Conservation (phyloP, 768 basidiomycete species). For the Lactifluus piperatus region DNA sequence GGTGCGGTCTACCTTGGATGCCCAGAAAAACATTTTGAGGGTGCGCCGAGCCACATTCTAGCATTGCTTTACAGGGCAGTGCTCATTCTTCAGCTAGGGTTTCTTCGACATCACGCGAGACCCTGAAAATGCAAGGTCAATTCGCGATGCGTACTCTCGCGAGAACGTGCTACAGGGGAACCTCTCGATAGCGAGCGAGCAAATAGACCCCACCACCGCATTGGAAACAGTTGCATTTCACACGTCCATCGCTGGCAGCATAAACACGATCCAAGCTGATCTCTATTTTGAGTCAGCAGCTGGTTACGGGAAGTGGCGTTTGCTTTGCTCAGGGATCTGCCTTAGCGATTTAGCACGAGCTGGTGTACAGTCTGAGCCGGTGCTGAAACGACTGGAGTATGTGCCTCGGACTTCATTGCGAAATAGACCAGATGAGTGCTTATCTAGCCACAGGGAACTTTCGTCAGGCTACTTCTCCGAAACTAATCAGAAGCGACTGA, state of each 20-base stretch:
- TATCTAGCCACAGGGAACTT: constrained; percentile 3
- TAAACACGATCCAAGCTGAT: constrained; percentile 6
- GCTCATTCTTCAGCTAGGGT: not conserved
- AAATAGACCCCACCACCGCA: not conserved
- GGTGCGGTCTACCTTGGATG: not conserved
- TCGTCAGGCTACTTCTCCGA: constrained; percentile 13
- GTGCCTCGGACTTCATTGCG: not conserved
- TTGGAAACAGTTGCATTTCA: not conserved
- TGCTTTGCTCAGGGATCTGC: not conserved
- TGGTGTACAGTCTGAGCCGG: not conserved
- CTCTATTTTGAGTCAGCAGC: constrained; percentile 3
- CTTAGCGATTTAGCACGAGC: not conserved
- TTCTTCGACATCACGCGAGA: not conserved
- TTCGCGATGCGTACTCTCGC: constrained; percentile 5
- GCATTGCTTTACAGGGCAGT: not conserved
- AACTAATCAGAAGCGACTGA: constrained; percentile 11
- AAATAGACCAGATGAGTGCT: not conserved
- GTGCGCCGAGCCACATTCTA: not conserved
- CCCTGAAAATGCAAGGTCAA: not conserved
- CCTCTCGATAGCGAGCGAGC: not conserved
- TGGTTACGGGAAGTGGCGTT: constrained; percentile 7
- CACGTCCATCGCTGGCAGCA: not conserved
- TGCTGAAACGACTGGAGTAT: constrained; percentile 7
- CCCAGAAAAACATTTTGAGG: not conserved
- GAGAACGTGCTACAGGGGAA: constrained; percentile 4